Conservation (phyloP, 2,329 filamentous ascomycete species). For the Fusarium sublunatum region DNA sequence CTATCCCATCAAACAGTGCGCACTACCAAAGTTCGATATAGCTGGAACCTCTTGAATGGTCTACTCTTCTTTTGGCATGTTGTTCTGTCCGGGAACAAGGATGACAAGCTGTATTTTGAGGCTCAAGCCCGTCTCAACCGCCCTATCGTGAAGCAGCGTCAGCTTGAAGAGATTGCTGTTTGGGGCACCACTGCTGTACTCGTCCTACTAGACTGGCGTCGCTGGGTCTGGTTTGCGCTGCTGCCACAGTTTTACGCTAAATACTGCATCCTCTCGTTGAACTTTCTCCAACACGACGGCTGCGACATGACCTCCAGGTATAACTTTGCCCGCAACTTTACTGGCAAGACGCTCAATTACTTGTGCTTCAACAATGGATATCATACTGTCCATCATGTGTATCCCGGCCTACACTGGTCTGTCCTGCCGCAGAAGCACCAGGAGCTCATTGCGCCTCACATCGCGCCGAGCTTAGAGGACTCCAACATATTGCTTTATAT, state of each 20-base stretch:
- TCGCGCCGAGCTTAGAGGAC: constrained; percentile 7
- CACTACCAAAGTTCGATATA: constrained; percentile 25
- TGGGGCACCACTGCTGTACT: constrained; percentile 15
- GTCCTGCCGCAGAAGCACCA: constrained; percentile 12
- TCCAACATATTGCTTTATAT: constrained; percentile 12
- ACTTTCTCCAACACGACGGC: constrained; percentile 23
- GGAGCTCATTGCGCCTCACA: constrained; percentile 7
- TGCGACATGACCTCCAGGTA: constrained; percentile 28
- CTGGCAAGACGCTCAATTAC: constrained; percentile 7
- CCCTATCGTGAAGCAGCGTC: constrained; percentile 18
- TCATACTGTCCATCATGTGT: constrained; percentile 20
- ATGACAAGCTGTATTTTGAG: constrained; percentile 21
- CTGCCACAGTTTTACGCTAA: constrained; percentile 22
- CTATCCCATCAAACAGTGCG: constrained; percentile 10
- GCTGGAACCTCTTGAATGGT: constrained; percentile 25
- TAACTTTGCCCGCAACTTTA: constrained; percentile 26
- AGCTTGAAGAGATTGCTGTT: constrained; percentile 14
- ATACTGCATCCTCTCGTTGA: constrained; percentile 20
- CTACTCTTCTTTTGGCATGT: constrained; percentile 24
- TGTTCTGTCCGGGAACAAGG: constrained; percentile 13
- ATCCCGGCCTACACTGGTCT: constrained; percentile 22
- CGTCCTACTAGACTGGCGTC: constrained; percentile 14
- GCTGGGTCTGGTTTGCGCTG: constrained; percentile 24
- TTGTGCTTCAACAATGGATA: constrained; percentile 26
- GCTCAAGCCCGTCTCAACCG: constrained; percentile 19